phyloP scores from a whole-genome alignment of 1,284 basidiomycete species.

The Cystobasidium pallidum region DNA sequence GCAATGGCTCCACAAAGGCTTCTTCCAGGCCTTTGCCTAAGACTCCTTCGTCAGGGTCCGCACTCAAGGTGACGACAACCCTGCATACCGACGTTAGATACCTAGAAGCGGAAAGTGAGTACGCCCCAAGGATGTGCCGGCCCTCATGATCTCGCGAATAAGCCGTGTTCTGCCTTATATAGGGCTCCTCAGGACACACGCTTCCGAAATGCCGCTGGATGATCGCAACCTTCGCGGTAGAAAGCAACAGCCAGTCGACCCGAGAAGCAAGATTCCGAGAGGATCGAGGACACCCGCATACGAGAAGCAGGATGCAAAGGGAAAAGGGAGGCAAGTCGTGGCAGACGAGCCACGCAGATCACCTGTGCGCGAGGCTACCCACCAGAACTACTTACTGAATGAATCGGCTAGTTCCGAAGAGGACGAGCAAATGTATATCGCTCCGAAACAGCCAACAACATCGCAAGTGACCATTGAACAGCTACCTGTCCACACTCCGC shows the following conservation, averaged over 20 bases:
- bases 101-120: background rate
- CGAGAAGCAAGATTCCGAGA: background rate
- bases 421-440: constrained; percentile 11
- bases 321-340: constrained; percentile 10
- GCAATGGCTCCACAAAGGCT: background rate
- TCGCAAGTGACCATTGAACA: background rate
- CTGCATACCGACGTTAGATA: too few species aligned
- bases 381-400: constrained; percentile 19
- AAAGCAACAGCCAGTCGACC: background rate
- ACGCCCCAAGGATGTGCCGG: background rate
- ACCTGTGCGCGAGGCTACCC: background rate
- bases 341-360: constrained; percentile 1
- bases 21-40: background rate
- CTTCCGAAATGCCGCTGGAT: background rate
- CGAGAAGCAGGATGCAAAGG: background rate
- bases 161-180: too few species aligned
- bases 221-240: constrained; percentile 5
- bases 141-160: too few species aligned
- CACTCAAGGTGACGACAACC: background rate
- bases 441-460: background rate
- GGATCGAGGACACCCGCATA: background rate
- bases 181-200: background rate
- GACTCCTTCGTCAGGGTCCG: background rate
- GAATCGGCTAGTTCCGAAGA: constrained; percentile 13
- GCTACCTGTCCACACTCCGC: constrained; percentile 19